phyloP scores from a whole-genome alignment of 2,329 filamentous ascomycete species.

The Geosmithia putterillii region DNA sequence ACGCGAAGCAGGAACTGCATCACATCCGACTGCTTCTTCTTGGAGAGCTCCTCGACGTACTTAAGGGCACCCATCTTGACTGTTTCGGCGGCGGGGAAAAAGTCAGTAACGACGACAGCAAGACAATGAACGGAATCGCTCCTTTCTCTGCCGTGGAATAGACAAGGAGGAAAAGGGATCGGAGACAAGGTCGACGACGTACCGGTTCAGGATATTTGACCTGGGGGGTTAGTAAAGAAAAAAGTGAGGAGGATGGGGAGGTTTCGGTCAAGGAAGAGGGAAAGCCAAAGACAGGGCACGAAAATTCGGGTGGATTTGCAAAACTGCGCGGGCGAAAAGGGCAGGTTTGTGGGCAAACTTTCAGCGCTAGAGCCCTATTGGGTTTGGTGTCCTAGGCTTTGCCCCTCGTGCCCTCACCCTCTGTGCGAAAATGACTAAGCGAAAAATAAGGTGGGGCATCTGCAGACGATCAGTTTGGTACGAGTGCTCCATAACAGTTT shows the following conservation, averaged over 20 bases:
- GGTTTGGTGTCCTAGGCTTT: slow-evolving; percentile 14
- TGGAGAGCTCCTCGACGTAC: slow-evolving; percentile 99
- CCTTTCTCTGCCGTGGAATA: too few species aligned
- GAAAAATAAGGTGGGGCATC: neutral
- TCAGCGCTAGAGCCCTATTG: slow-evolving; percentile 14
- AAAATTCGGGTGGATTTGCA: slow-evolving; percentile 12
- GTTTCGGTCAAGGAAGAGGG: neutral
- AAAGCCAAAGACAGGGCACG: slow-evolving; percentile 8
- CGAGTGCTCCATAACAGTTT: too few species aligned
- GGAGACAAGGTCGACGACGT: slow-evolving; percentile 9
- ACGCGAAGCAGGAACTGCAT: slow-evolving; percentile 99
- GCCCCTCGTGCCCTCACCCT: slow-evolving; percentile 10
- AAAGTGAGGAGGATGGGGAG: slow-evolving; percentile 8
- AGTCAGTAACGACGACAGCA: neutral
- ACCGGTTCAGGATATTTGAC: slow-evolving; percentile 18
- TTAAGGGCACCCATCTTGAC: slow-evolving; percentile 98
- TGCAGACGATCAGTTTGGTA: too few species aligned
- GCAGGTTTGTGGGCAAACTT: slow-evolving; percentile 25
- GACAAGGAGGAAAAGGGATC: too few species aligned
- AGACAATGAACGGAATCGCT: too few species aligned
- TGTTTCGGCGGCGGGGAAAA: slow-evolving; percentile 14
- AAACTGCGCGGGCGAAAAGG: slow-evolving; percentile 20
- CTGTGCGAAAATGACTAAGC: neutral
- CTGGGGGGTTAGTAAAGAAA: slow-evolving; percentile 22
- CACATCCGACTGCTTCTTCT: slow-evolving; percentile 99